phyloP scores from a whole-genome alignment of 75 land plant species.

The Cryptomeria japonica region DNA sequence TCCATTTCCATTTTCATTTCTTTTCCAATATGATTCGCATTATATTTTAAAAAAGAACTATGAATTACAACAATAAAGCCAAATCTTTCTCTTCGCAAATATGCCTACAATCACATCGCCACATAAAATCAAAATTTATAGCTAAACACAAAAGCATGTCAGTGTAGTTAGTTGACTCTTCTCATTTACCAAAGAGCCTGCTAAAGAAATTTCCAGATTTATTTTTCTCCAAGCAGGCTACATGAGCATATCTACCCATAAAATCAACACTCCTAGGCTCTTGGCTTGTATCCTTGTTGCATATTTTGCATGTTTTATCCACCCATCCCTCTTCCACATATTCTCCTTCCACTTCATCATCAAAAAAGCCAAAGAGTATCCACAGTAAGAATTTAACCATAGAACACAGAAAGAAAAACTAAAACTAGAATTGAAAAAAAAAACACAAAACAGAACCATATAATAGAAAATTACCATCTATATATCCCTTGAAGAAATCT shows the following conservation, averaged over 20 bases:
- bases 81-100: not conserved
- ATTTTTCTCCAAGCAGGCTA: constrained; percentile 69
- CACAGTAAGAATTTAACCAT: not conserved
- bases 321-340: constrained; percentile 98
- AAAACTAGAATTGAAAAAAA: not conserved
- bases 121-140: not conserved
- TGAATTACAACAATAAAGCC: not conserved
- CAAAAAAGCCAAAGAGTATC: not conserved
- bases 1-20: too few relatives aligned
- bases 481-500: constrained; percentile 93
- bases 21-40: too few relatives aligned
- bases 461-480: constrained; percentile 58
- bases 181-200: constrained; percentile 41
- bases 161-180: not conserved
- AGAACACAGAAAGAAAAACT: not conserved
- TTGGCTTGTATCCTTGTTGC: constrained; percentile 79
- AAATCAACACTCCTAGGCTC: constrained; percentile 70
- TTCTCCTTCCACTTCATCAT: constrained; percentile 68
- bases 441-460: not conserved
- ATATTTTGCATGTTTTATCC: constrained; percentile 89
- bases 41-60: too few relatives aligned
- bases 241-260: constrained; percentile 84
- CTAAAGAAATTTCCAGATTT: constrained; percentile 75
- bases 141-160: too few relatives aligned
- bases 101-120: not conserved